Evolutionary conservation across 2,329 filamentous ascomycete genomes (phyloP).

Genomic region (Penicillium sclerotigenum): DNA sequence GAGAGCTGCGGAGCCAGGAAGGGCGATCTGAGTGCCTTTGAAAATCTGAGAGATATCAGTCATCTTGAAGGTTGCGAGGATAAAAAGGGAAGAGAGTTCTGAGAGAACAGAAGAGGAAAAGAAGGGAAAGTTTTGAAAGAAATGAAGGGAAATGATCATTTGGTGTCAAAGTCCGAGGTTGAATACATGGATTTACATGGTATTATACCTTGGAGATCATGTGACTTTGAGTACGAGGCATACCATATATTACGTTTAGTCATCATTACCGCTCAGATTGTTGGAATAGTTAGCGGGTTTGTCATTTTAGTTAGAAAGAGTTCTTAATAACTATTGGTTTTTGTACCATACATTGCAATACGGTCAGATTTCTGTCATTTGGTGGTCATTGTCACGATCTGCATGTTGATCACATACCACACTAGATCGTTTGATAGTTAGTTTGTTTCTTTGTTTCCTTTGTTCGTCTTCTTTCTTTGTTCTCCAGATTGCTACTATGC

Average conservation of each 20-base stretch:
- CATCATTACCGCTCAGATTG: background rate
- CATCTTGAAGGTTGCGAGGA: conserved; percentile 3
- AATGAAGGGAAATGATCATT: conserved; percentile 1
- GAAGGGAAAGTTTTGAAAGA: background rate
- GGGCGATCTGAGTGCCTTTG: conserved; percentile 2
- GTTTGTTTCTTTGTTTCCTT: too few relatives aligned
- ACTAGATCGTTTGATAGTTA: too few relatives aligned
- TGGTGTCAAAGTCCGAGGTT: background rate
- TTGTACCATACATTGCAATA: too few relatives aligned
- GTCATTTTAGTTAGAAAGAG: too few relatives aligned
- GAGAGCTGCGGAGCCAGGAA: background rate
- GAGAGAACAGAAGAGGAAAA: background rate
- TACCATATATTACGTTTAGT: background rate
- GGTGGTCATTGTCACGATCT: too few relatives aligned
- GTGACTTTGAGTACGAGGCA: background rate
- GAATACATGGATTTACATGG: too few relatives aligned
- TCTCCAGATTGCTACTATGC: too few relatives aligned
- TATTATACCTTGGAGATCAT: too few relatives aligned
- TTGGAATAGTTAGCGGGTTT: background rate
- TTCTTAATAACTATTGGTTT: too few relatives aligned
- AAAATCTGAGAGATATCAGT: conserved; percentile 5
- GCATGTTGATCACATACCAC: background rate
- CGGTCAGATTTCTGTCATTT: too few relatives aligned
- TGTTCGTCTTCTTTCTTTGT: too few relatives aligned
- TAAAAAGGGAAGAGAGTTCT: background rate